Conservation (phyloP, 345 rosid genomes). For the Salix udensis region DNA sequence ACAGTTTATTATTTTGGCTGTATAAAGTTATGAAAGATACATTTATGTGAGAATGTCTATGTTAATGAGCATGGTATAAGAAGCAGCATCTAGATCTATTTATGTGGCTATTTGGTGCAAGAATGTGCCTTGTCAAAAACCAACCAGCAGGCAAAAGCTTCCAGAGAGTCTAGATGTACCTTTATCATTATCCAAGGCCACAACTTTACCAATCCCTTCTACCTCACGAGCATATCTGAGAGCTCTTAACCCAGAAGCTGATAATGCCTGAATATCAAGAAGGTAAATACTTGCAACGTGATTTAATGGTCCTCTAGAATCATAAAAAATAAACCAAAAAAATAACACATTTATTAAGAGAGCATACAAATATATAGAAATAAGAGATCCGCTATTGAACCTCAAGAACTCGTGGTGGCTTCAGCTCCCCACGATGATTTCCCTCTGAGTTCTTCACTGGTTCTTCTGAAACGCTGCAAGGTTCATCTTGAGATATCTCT, state of each 20-base stretch:
- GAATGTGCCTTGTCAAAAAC: not conserved
- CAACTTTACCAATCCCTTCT: conserved; percentile 88
- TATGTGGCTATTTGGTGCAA: not conserved
- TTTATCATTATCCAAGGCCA: conserved; percentile 92
- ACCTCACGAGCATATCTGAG: conserved; percentile 91
- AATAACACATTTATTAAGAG: not conserved
- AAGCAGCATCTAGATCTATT: not conserved
- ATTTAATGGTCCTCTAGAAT: not conserved
- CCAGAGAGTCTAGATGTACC: conserved; percentile 36
- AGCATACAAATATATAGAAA: not conserved
- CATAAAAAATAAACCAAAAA: not conserved
- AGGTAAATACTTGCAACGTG: conserved; percentile 8
- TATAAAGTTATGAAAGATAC: not conserved
- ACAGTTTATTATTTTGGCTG: not conserved
- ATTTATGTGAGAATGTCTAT: not conserved
- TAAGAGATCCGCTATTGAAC: conserved; percentile 33
- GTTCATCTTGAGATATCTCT: conserved; percentile 41
- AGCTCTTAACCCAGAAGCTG: conserved; percentile 96
- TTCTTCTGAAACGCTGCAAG: conserved; percentile 39
- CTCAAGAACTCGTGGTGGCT: conserved; percentile 90
- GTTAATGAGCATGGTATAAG: not conserved
- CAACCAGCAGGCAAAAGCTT: not conserved
- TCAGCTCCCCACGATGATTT: conserved; percentile 52
- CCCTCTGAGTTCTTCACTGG: conserved; percentile 39
- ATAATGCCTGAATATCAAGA: conserved; percentile 59